Conservation (phyloP, 768 basidiomycete species). For the Hypholoma fasciculare region DNA sequence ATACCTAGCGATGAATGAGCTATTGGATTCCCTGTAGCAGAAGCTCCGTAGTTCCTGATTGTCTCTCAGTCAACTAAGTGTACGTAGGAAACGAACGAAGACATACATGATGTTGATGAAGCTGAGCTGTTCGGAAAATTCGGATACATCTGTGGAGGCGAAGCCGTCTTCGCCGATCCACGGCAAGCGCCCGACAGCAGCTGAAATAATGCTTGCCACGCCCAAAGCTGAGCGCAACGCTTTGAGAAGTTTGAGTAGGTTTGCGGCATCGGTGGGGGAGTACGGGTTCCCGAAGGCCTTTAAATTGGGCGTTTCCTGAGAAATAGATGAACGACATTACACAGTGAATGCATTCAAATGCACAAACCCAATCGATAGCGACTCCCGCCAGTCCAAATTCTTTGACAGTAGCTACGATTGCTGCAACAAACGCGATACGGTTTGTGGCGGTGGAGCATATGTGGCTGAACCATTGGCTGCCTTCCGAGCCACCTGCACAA, state of each 20-base stretch:
- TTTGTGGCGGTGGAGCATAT: conserved; percentile 44
- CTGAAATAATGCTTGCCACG: conserved; percentile 60
- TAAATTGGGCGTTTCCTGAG: conserved; percentile 71
- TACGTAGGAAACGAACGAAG: neutral
- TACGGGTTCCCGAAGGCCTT: conserved; percentile 59
- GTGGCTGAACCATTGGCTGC: conserved; percentile 60
- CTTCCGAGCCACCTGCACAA: conserved; percentile 59
- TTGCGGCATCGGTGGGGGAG: conserved; percentile 56
- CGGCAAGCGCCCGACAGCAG: conserved; percentile 67
- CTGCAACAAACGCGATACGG: conserved; percentile 51
- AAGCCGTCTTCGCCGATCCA: conserved; percentile 61
- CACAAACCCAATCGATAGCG: conserved; percentile 56
- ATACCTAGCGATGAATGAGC: conserved; percentile 67
- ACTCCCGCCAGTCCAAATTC: conserved; percentile 61
- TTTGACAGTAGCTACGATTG: conserved; percentile 52
- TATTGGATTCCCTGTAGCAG: conserved; percentile 60
- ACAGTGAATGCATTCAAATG: neutral
- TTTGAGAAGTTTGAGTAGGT: conserved; percentile 60
- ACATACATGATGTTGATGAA: conserved; percentile 67
- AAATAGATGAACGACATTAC: neutral
- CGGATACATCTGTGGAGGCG: conserved; percentile 63
- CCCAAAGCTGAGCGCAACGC: conserved; percentile 57
- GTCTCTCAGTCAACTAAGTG: conserved; percentile 12
- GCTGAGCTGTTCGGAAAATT: conserved; percentile 59
- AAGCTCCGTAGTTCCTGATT: conserved; percentile 74